These are phyloP conservation scores for Brassica hybrid DNA, from an alignment of 441 rosid species.

Conservation along the genomic window DNA sequence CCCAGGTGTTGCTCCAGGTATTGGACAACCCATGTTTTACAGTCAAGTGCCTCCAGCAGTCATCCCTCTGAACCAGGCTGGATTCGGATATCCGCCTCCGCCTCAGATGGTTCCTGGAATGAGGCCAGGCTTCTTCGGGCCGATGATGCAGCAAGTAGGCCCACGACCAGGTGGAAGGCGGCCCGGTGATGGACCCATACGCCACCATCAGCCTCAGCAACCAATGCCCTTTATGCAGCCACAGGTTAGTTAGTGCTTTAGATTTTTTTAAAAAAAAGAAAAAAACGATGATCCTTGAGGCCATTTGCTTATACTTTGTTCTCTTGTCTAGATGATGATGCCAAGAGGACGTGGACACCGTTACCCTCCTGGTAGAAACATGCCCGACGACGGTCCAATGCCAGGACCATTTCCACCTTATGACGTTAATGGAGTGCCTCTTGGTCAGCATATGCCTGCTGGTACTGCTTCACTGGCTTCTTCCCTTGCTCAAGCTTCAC, in stretches of 20 bases:
- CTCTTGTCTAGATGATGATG: constrained; percentile 48
- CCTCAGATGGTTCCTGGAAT: constrained; percentile 77
- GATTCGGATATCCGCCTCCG: constrained; percentile 76
- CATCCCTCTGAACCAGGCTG: constrained; percentile 68
- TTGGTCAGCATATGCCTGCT: constrained; percentile 47
- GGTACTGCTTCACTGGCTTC: constrained; percentile 49
- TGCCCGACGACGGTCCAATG: constrained; percentile 56
- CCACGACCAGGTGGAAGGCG: constrained; percentile 72
- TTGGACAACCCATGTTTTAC: constrained; percentile 66
- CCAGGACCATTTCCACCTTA: constrained; percentile 55
- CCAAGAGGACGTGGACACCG: constrained; percentile 57
- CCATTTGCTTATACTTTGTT: neutral
- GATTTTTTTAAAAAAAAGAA: too few species aligned
- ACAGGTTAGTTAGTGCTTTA: constrained; percentile 46
- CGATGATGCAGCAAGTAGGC: constrained; percentile 63
- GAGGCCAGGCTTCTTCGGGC: constrained; percentile 66
- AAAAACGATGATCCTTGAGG: neutral
- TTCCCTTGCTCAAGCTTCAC: constrained; percentile 58
- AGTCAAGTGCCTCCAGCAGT: constrained; percentile 71
- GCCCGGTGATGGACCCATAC: constrained; percentile 54
- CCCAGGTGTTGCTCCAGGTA: constrained; percentile 67
- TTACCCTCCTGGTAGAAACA: constrained; percentile 55
- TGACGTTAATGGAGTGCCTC: constrained; percentile 51
- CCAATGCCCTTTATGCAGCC: constrained; percentile 63
- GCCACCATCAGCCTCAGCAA: constrained; percentile 65